Conservation (phyloP, 2,329 filamentous ascomycete species). For the Alternaria sp. region DNA sequence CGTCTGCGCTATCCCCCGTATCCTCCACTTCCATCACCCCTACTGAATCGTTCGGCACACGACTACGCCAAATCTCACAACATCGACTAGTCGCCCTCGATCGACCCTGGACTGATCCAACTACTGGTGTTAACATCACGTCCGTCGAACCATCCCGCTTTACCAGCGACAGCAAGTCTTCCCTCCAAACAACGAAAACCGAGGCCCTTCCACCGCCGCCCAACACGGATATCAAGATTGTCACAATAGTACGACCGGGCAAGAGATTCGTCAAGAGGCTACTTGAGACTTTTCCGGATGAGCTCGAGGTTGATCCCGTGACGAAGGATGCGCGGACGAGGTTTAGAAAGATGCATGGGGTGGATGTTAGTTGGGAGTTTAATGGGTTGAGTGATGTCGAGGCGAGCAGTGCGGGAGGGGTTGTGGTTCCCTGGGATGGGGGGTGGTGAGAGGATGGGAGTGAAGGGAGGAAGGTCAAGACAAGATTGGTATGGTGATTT, state of each 20-base stretch:
- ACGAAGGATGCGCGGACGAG: conserved; percentile 42
- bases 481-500: neutral
- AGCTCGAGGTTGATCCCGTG: conserved; percentile 46
- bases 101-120: too few species aligned
- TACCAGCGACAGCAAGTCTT: neutral
- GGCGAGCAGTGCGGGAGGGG: neutral
- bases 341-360: conserved; percentile 39
- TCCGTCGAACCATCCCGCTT: rapidly evolving
- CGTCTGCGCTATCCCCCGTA: neutral
- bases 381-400: conserved; percentile 23
- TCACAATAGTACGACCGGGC: conserved; percentile 43
- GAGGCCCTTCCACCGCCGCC: neutral
- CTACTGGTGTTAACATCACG: neutral
- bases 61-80: neutral
- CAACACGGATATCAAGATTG: conserved; percentile 39
- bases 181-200: neutral
- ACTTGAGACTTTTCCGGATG: conserved; percentile 62
- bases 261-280: conserved; percentile 55
- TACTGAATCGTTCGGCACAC: neutral
- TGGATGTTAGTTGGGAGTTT: conserved; percentile 44
- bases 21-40: neutral
- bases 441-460: neutral
- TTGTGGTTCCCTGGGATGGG: neutral
- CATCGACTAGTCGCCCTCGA: neutral
- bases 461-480: neutral